Conservation (phyloP, 2,329 filamentous ascomycete genomes). For the Cryphonectria nitschkei region DNA sequence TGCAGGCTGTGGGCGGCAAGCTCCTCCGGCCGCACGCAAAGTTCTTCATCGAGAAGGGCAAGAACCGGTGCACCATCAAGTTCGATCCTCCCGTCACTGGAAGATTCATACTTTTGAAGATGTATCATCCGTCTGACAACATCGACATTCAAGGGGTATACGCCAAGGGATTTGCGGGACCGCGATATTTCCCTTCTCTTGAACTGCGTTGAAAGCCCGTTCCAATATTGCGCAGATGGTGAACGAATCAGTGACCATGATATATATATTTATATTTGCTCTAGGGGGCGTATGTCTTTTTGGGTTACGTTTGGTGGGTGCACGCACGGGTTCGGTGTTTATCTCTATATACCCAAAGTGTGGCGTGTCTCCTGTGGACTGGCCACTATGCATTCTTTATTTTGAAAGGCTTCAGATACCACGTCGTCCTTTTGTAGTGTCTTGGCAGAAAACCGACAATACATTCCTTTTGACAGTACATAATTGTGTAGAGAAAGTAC, state of each 20-base stretch:
- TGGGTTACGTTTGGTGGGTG: background rate
- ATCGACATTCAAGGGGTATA: conserved; percentile 90
- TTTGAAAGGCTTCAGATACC: background rate
- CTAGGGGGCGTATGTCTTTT: background rate
- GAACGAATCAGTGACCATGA: background rate
- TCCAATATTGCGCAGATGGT: no score
- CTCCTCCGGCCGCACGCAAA: conserved; percentile 74
- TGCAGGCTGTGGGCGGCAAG: conserved; percentile 59
- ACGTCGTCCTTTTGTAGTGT: background rate
- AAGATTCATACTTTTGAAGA: conserved; percentile 83
- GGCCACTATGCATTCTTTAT: background rate
- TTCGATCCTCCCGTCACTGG: conserved; percentile 84
- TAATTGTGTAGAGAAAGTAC: background rate
- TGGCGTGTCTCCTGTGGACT: background rate
- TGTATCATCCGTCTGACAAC: conserved; percentile 63
- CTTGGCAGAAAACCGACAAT: background rate
- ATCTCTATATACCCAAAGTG: background rate
- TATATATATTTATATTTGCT: background rate
- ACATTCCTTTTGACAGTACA: background rate
- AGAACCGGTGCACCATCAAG: conserved; percentile 82
- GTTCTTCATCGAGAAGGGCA: conserved; percentile 82
- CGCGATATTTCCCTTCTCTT: conserved; percentile 77
- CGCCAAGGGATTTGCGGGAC: conserved; percentile 82
- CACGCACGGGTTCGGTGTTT: background rate
- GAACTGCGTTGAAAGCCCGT: conserved; percentile 54